Conservation (phyloP, 495 filamentous ascomycete genomes). For the Evansstolkia leycettana region DNA sequence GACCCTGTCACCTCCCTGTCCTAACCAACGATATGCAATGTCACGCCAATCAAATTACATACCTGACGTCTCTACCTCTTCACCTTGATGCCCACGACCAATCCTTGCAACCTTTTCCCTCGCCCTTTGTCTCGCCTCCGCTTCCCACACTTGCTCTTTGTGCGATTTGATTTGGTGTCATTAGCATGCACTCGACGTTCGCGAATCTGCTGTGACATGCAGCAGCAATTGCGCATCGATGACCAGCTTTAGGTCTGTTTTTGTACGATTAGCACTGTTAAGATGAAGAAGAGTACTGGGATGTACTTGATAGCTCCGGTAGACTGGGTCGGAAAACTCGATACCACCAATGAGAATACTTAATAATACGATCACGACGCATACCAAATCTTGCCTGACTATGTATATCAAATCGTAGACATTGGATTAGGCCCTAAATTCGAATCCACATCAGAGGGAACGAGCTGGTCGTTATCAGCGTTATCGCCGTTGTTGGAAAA, state of each 20-base stretch:
- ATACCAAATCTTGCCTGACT: no score
- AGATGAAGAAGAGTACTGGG: slow-evolving; percentile 15
- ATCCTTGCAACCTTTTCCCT: slow-evolving; percentile 6
- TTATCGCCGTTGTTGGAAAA: no score
- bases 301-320: slow-evolving; percentile 5
- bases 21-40: slow-evolving; percentile 7
- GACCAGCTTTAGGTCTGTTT: slow-evolving; percentile 11
- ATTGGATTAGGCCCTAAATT: no score
- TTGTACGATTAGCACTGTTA: slow-evolving; percentile 29
- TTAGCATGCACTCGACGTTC: not conserved
- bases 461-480: no score
- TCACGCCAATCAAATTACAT: slow-evolving; percentile 3
- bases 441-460: no score
- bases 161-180: not conserved
- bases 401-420: no score
- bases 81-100: slow-evolving; percentile 2
- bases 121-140: not conserved
- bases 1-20: slow-evolving; percentile 1
- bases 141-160: not conserved
- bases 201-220: slow-evolving; percentile 2
- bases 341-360: no score
- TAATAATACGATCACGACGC: no score
- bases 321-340: not conserved
- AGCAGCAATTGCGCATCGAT: slow-evolving; percentile 11
- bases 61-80: slow-evolving; percentile 5